Evolutionary conservation across 2,329 filamentous ascomycete genomes (phyloP), one percentile per base, ranked within the genome.

Genomic region (Trichoderma aggressivum): DNA sequence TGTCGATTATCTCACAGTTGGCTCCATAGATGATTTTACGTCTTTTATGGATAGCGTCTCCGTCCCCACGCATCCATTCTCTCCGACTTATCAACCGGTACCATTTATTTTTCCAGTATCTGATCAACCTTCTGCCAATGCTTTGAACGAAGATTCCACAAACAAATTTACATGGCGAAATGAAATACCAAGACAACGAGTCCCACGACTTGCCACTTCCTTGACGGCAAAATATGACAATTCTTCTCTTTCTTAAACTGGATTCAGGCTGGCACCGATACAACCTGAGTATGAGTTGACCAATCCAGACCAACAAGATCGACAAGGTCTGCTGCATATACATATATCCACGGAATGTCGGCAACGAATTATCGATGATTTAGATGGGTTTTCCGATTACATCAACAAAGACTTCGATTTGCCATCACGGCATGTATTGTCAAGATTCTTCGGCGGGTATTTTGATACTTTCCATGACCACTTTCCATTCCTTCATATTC

Each of bases 1-100:
- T 43, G 10, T 11, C 16, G 34, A 62, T 3, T 39, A 11, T n/a
- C 26, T 62, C 18, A 18, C 59, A 7, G 11, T 43, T 18, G 8
- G 34, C 12, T n/a, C 34, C 3, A 14, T 62, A 10, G 34, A 62
- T 18, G 59, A 62, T 28, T 62, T 62, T 28, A 62, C 59, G 5
- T 62, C 59, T 18, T 62, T 62, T n/a, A 62, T 62, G 59, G 59
- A 62, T n/a, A 62, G 34, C 21, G 59, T 62, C 34, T 43, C 59
- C 8, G 34, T 62, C 14, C 59, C 59, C 18, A 62, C 59, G 5
- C 59, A 62, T 43, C 59, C 59, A 43, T 62, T 62, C 14, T 62
- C 59, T 43, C 59, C 59, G 8, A 62, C 34, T n/a, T 62, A 62
- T 12, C 59, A 43, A 12, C 59, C 59, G 0, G 24, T 62, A 7